Evolutionary conservation across 768 basidiomycete species (phyloP), one percentile per base, ranked within the genome.

Genomic region (Collybiopsis luxurians): DNA sequence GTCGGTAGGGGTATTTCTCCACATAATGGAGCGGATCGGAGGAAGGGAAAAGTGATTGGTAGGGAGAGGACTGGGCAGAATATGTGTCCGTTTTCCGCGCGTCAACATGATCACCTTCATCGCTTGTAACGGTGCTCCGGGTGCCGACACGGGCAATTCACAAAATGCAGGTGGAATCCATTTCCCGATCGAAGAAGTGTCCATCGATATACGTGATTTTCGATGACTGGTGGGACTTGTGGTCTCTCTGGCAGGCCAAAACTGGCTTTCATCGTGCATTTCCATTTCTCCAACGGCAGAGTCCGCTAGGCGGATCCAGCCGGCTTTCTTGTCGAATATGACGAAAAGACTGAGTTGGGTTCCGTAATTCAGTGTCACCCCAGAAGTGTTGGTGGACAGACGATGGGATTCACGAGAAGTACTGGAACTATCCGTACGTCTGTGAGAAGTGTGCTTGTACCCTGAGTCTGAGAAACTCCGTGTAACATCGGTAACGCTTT

Each of bases 271-370:
- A 38, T 79, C 78, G 59, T 77, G 80, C 54, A 92, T 70, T 40
- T 89, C 85, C 24, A 93, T 77, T 67, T 94, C 92, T 31, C 86
- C 83, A 6, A 92, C 92, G 23, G 88, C 85, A 28, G 92, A 83
- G 68, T 93, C 91, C 4, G 84, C 82, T 23, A 93, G 67, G 21
- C 92, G 87, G 61, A 94, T 92, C 70, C 90, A 74, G n/a, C 85
- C 82, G 2, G 90, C 90, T 65, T 90, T 94, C 73, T 93, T 93
- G 69, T 94, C 92, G 66, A 94, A 94, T 23, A 86, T 73, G 56
- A 90, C 83, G 65, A 92, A 92, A n/a, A 94, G 72, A 61, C 83
- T 84, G 64, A 90, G 82, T 61, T 92, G 90, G 4, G 80, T 79
- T 19, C 86, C 86, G 64, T 89, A 89, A 55, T 75, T 74, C 4